Base-by-base conservation (phyloP, 106 monocot species). In the Acorus gramineus region DNA sequence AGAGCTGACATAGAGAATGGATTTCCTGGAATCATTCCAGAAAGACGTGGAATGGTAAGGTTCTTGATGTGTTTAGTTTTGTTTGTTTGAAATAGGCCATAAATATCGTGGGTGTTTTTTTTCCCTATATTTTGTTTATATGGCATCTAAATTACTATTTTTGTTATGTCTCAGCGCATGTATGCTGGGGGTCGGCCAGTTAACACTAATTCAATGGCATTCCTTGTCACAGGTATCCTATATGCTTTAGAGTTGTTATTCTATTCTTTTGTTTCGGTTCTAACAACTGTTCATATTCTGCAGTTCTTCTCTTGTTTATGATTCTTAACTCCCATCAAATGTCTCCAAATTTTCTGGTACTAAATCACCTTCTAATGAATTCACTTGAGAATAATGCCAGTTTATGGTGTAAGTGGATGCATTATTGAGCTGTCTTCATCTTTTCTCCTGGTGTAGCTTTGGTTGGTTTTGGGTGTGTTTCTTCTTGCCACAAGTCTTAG, bases 291-390 rank as follows among this genome's bases (percentile, higher is more conserved):
- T 7, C 10, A 46, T 61, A 2, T 46, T 9, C 45, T 8, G 58
- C 75, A 80, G 80, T 80, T 50, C 80, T 80, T 66, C 52, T 80
- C 58, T 63, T 80, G 61, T 80, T 80, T 57, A 75, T 80, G 80
- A 75, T 80, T 50, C 48, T 80, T 49, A 80, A 80, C 56, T 80
- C 80, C 4, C 90, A 98, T 49, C 96, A 98, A 66, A 75, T 98
- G 83, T 91, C 91, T 6, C 83, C 96, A 1, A 98, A 88, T 56
- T 88, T 98, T 71, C 77, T 98, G 80, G 96, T 98, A 83, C 28
- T 28, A 28, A 28, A 28, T 28, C 28, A 28, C 28, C 28, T 28
- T 28, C 28, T 28, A 28, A 28, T 28, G 1, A 28, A 28, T 28
- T 28, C 28, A 28, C 28, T 28, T 28, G 1, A 28, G 28, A 28